Evolutionary conservation across 1,284 basidiomycete genomes (phyloP), one percentile per base, ranked within the genome.

Genomic region (Ganoderma lingzhi): DNA sequence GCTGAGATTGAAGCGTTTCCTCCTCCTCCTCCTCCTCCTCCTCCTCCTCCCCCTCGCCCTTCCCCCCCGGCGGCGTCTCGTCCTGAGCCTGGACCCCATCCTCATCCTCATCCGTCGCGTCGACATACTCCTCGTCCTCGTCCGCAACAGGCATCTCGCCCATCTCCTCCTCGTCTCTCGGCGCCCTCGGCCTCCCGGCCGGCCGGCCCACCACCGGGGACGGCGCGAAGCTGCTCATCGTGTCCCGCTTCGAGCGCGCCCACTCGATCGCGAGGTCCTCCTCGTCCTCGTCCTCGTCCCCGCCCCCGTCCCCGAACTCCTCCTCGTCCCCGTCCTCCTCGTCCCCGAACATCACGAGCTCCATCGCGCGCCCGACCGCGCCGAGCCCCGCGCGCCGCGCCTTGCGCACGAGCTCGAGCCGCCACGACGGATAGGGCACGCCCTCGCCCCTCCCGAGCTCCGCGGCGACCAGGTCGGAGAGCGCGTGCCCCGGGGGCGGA

Each of bases 391-490:
- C 84, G 56, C 82, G 83, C 19, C 85, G 84, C 0, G 89, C 89
- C 59, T 83, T 82, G 53, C 81, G 80, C 2, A 84, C 81, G 0
- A 88, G 74, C 2, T 84, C 82, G 1, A 81, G 75, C 0, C 90
- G 83, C 90, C 90, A 91, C 72, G 90, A 89, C 0, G 90, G 90
- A 74, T 90, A 91, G 0, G 87, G 86, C 3, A 88, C 62, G 6
- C 69, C 78, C 37, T 60, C 37, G 58, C 37, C 35, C n/a, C 35
- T 37, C n/a, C 35, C 41, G 19, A 48, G 56, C 45, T 48, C n/a
- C n/a, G 41, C 55, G 37, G 23, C 17, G 3, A 35, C 39, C 23
- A 55, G 23, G 0, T 41, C 39, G 8, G 58, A 23, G 23, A 60
- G 56, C 17, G 56, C 15, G 32, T 42, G 28, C 6, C 35, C 63